Conservation (phyloP, 2,329 filamentous ascomycete genomes). For the Epichloe gansuensis region DNA sequence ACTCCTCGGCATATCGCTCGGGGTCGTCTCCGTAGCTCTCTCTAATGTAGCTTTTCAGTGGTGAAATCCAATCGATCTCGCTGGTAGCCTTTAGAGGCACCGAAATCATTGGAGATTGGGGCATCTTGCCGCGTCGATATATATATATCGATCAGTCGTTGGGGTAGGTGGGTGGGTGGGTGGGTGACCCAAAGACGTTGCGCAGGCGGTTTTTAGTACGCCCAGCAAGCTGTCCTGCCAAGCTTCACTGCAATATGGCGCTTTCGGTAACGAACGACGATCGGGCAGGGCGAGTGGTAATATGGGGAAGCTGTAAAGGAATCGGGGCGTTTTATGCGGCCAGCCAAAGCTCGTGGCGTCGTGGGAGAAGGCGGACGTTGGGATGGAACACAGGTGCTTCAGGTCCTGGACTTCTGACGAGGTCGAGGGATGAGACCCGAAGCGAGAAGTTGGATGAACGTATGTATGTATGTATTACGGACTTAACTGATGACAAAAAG, state of each 20-base stretch:
- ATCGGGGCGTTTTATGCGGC: slow-evolving; percentile 19
- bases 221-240: slow-evolving; percentile 2
- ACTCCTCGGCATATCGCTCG: slow-evolving; percentile 91
- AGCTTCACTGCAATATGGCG: not conserved
- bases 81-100: slow-evolving; percentile 86
- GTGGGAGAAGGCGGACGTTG: not conserved
- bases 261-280: not conserved
- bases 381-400: not conserved
- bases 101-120: slow-evolving; percentile 89
- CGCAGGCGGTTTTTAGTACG: not conserved
- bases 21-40: slow-evolving; percentile 93
- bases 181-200: not conserved
- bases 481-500: too few species aligned
- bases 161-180: not conserved
- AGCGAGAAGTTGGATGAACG: too few species aligned
- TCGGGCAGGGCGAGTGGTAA: not conserved
- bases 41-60: slow-evolving; percentile 86
- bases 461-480: too few species aligned
- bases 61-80: slow-evolving; percentile 95
- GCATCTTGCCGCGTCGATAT: slow-evolving; percentile 36
- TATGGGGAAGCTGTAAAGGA: not conserved
- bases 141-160: not conserved
- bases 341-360: slow-evolving; percentile 3
- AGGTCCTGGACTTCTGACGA: too few species aligned
- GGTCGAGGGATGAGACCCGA: too few species aligned